Evolutionary conservation across 2,329 filamentous ascomycete species (phyloP).

Genomic region (Fonsecaea monophora): DNA sequence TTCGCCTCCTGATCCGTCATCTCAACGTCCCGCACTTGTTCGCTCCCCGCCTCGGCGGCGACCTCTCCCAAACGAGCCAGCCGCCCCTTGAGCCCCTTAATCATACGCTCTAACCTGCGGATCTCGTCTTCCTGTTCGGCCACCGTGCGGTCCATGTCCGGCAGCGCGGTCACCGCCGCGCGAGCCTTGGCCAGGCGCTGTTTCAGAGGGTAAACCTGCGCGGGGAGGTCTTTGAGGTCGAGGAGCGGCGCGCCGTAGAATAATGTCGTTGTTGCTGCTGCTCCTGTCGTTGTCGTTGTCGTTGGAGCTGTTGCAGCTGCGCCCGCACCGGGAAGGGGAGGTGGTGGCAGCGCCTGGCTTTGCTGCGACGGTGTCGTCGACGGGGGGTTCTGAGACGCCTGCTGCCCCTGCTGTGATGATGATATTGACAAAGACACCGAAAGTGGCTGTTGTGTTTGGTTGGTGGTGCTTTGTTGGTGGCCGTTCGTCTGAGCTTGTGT

Average conservation of each 20-base stretch:
- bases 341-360: conserved; percentile 41
- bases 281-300: background rate
- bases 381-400: conserved; percentile 34
- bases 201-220: conserved; percentile 78
- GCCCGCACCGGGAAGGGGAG: conserved; percentile 33
- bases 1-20: background rate
- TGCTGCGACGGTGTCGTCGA: conserved; percentile 44
- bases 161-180: conserved; percentile 51
- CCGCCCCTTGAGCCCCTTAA: conserved; percentile 49
- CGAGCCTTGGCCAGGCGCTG: conserved; percentile 83
- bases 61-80: conserved; percentile 51
- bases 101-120: conserved; percentile 49
- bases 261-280: background rate
- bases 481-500: conserved; percentile 27
- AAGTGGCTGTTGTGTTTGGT: conserved; percentile 34
- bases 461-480: conserved; percentile 30
- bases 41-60: conserved; percentile 10
- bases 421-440: conserved; percentile 28
- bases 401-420: conserved; percentile 28
- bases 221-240: conserved; percentile 77
- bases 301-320: conserved; percentile 21
- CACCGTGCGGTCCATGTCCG: conserved; percentile 53
- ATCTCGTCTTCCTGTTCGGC: conserved; percentile 55
- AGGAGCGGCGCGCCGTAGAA: conserved; percentile 47
- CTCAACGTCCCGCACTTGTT: conserved; percentile 8